Conservation (phyloP, 2,329 filamentous ascomycete species). For the Colletotrichum phormii region DNA sequence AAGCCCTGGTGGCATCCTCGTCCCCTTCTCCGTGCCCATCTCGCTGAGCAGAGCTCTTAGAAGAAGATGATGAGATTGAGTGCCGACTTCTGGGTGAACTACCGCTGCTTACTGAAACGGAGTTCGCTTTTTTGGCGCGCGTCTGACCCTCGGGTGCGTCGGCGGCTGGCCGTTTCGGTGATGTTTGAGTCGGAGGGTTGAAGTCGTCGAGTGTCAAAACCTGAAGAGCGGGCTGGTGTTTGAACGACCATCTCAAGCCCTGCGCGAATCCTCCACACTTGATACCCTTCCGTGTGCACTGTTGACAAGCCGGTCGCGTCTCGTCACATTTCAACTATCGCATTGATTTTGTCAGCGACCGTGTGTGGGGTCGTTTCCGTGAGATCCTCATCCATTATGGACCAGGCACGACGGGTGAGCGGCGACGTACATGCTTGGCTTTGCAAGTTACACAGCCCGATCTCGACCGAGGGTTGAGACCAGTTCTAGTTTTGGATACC, state of each 20-base stretch:
- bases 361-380: neutral
- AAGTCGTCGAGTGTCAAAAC: constrained; percentile 6
- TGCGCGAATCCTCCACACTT: constrained; percentile 46
- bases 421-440: constrained; percentile 41
- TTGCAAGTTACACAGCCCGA: constrained; percentile 47
- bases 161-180: neutral
- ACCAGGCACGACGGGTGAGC: neutral
- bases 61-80: constrained; percentile 13
- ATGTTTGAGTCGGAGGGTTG: neutral
- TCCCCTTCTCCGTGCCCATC: neutral
- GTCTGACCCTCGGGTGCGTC: neutral
- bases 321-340: constrained; percentile 48
- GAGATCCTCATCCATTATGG: neutral
- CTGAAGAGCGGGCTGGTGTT: constrained; percentile 46
- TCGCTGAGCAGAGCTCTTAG: neutral
- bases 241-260: constrained; percentile 55
- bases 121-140: neutral
- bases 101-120: neutral
- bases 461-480: constrained; percentile 41
- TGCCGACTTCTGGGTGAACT: neutral
- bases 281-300: constrained; percentile 44
- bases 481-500: constrained; percentile 22
- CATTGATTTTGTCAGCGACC: constrained; percentile 9
- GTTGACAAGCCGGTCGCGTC: constrained; percentile 43
- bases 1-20: neutral